Evolutionary conservation across 2,329 filamentous ascomycete genomes (phyloP).

Genomic region (Ophiostoma fasciatum): DNA sequence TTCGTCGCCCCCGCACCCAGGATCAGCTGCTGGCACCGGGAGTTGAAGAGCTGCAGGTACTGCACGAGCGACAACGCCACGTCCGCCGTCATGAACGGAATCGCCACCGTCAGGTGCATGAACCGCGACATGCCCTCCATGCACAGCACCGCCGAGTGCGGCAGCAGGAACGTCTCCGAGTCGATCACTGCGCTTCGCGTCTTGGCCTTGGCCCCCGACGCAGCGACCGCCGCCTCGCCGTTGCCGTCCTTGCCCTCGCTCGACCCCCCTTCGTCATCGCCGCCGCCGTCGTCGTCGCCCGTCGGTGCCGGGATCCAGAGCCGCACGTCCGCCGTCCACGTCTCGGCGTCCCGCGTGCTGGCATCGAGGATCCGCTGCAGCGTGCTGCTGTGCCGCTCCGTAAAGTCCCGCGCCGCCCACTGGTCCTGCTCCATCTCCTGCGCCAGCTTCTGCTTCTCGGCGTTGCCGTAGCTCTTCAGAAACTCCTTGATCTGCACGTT

Average conservation of each 20-base stretch:
- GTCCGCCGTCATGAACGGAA: conserved; percentile 79
- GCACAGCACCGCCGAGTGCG: conserved; percentile 67
- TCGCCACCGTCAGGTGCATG: conserved; percentile 65
- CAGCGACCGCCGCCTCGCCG: conserved; percentile 5
- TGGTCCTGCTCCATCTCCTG: conserved; percentile 67
- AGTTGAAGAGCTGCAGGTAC: conserved; percentile 89
- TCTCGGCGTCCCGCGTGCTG: conserved; percentile 54
- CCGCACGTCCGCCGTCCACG: conserved; percentile 48
- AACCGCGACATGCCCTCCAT: conserved; percentile 71
- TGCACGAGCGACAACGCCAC: conserved; percentile 67
- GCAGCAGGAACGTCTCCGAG: conserved; percentile 71
- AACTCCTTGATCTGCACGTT: conserved; percentile 74
- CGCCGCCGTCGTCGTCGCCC: conserved; percentile 17
- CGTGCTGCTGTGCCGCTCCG: conserved; percentile 41
- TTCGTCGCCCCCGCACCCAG: conserved; percentile 83
- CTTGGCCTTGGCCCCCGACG: conserved; percentile 40
- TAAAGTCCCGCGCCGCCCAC: conserved; percentile 67
- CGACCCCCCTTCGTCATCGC: not conserved
- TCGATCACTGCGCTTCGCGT: conserved; percentile 64
- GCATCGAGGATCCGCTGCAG: conserved; percentile 51
- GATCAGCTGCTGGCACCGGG: conserved; percentile 88
- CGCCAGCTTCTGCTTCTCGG: conserved; percentile 59
- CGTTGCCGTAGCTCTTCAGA: conserved; percentile 54
- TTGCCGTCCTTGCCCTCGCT: too few species aligned
- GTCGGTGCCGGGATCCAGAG: conserved; percentile 39